These are phyloP conservation scores for Rhizophora apiculata DNA, from an alignment of 345 rosid genomes.

Conservation along the genomic window DNA sequence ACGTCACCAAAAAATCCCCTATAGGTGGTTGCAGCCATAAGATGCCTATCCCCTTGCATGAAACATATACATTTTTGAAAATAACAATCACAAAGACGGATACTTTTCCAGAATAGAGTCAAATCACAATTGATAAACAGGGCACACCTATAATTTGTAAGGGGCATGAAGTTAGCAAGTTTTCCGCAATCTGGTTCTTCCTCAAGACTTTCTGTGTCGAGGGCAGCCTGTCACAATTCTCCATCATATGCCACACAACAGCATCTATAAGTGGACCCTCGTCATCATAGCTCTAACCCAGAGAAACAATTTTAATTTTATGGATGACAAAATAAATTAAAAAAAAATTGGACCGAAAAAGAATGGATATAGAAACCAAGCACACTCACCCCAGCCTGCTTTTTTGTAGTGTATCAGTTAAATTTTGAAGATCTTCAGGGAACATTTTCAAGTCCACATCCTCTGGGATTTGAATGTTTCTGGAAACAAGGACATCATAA, in stretches of 20 bases:
- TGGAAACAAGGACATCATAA: conserved; percentile 34
- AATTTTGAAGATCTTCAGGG: conserved; percentile 33
- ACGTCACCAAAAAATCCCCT: no score
- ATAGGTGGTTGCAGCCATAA: no score
- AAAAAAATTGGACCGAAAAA: conserved; percentile 12
- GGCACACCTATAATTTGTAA: conserved; percentile 71
- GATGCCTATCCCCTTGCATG: no score
- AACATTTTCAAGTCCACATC: conserved; percentile 65
- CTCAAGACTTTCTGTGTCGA: conserved; percentile 86
- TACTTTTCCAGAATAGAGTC: neutral
- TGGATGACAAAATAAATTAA: conserved; percentile 2
- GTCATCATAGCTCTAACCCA: conserved; percentile 67
- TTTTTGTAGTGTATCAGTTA: conserved; percentile 70
- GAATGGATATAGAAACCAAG: conserved; percentile 16
- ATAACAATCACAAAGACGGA: neutral
- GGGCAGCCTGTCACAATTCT: conserved; percentile 89
- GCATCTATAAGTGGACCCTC: conserved; percentile 93
- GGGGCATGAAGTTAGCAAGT: conserved; percentile 68
- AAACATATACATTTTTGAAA: neutral
- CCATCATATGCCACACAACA: conserved; percentile 94
- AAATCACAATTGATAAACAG: neutral
- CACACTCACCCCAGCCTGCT: conserved; percentile 81
- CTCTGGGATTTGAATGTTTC: conserved; percentile 69
- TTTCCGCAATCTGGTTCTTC: conserved; percentile 71
- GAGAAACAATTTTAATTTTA: conserved; percentile 11